Evolutionary conservation across 495 filamentous ascomycete genomes (phyloP), one percentile per base, ranked within the genome.

Genomic region (Tuber microsphaerosporum): DNA sequence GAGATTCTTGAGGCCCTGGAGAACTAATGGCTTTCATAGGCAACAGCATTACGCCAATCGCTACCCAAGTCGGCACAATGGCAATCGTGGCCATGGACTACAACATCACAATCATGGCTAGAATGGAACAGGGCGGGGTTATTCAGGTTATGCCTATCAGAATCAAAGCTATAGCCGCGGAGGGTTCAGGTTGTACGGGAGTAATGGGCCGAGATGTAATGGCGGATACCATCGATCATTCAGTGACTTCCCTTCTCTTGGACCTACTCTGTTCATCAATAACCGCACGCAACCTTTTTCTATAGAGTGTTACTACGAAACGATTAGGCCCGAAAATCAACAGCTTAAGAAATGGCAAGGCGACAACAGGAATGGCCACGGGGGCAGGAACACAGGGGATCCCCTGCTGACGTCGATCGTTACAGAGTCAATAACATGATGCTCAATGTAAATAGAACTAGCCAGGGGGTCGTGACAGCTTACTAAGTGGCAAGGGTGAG

Each of bases 331-430:
- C 43, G 31, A 76, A 34, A 51, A 79, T 8, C 73, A 71, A 43
- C 70, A 77, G 8, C 71, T 71, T 34, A 79, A 79, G 48, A 56
- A 68, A 31, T 79, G 71, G 70, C 78, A 79, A 51, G 4, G 56
- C 19, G 56, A 26, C 26, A 34, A 65, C 26, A 65, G 26, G 56
- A 65, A 65, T 34, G 56, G 56, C 14, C 56, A 26, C 56, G 56
- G 26, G 56, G 56, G 26, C 26, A 65, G 26, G 26, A 65, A 16
- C 51, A 61, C 12, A 65, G 56, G 14, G 56, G 56, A 17, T 65
- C 56, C 0, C 56, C 56, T 2, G 56, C 6, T 65, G 34, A 31
- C 56, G 34, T 65, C 26, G 56, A 65, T 34, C 56, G 17, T 34
- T 26, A 34, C 56, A 17, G 26, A 7, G 56, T 65, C 12, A 65